Conservation (phyloP, 164 flowering plant genomes). For the Tetrastigma voinierianum region DNA sequence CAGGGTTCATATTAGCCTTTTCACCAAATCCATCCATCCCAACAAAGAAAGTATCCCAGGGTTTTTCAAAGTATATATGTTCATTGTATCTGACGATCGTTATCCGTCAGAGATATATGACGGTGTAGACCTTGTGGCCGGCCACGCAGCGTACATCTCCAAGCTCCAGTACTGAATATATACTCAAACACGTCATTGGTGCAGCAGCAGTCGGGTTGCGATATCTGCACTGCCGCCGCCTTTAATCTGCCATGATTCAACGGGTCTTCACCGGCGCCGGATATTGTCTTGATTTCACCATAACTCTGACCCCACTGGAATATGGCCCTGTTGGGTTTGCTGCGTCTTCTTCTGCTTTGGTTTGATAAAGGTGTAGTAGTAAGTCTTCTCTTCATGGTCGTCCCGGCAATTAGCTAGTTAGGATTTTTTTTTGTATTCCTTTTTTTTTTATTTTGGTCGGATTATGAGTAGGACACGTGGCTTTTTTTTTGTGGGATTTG, state of each 20-base stretch:
- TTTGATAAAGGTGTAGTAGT: constrained; percentile 10
- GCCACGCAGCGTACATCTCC: background rate
- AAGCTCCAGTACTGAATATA: background rate
- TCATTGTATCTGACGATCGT: background rate
- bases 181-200: background rate
- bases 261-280: constrained; percentile 8
- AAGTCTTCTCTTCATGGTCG: constrained; percentile 11
- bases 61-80: background rate
- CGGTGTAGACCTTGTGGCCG: background rate
- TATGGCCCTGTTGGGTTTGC: background rate
- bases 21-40: background rate
- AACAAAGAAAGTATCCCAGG: background rate
- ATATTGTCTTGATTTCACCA: background rate
- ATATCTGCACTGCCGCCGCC: constrained; percentile 3
- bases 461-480: no score
- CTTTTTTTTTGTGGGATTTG: no score
- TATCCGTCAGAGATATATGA: background rate
- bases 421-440: no score
- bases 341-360: constrained; percentile 10
- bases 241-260: constrained; percentile 15
- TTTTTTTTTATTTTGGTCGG: no score
- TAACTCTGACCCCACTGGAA: background rate
- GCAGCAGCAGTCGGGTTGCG: background rate
- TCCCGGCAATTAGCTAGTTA: no score
- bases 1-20: background rate